Base-by-base conservation (phyloP, 2,329 filamentous ascomycete genomes). In the Tolypocladium endophyticum region DNA sequence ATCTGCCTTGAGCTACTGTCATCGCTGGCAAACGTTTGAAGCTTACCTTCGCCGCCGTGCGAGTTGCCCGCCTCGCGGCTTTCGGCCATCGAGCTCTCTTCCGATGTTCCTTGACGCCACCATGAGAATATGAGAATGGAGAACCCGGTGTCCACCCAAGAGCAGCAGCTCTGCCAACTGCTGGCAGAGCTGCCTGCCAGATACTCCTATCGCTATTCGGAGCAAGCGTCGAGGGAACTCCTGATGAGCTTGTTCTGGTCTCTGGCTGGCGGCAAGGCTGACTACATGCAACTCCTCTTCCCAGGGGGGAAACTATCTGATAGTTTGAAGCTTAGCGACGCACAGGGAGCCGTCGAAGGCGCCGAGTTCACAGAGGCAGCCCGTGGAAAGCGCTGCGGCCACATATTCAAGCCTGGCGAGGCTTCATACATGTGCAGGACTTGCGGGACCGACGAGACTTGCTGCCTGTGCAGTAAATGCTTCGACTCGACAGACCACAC, bases 401-500 rank as follows among this genome's bases (percentile, higher is more conserved):
- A 99, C 77, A 97, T 99, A 63, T 96, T 99, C 81, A 93, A 93
- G 75, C 82, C 85, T 18, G 94, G 93, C 57, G 94, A 99, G 77
- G 92, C 92, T 60, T 93, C 91, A 61, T 99, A 97, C 73, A 84
- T 88, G 67, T 99, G 94, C 80, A 89, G 92, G 67, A 97, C 93
- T 12, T 99, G 94, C 74, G 91, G 91, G 55, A 86, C 88, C 53
- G 95, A 99, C 73, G 93, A 97, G 64, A 97, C 94, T 0, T 97
- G 93, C 74, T 93, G 94, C 56, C 82, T 99, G 20, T 99, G 94
- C 76, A 91, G 90, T 69, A 87, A 88, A 65, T 99, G 94, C 76
- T 99, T 96, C 72, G 91, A 97, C 70, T 86, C 92, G 33, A 97
- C 93, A 45, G 93, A 99, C 70, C 94, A 99, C 73, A 88, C 90